phyloP scores from a whole-genome alignment of 139 green algal species.

The Volvox reticuliferus region DNA sequence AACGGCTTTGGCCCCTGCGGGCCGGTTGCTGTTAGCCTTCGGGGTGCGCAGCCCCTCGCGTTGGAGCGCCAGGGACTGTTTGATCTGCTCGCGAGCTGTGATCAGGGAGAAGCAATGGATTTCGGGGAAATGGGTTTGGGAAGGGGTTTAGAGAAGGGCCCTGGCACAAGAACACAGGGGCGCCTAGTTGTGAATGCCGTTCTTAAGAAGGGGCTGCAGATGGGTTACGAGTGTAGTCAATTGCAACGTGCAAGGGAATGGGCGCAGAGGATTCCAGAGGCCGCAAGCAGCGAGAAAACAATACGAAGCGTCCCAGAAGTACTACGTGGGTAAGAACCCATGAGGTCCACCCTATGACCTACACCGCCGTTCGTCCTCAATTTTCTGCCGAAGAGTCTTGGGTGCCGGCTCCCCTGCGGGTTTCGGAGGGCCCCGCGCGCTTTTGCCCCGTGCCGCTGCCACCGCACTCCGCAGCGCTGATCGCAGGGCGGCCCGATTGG shows the following conservation, averaged over 20 bases:
- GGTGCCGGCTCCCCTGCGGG: not conserved
- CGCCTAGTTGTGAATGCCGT: too few species aligned
- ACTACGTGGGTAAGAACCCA: too few species aligned
- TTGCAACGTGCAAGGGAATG: too few species aligned
- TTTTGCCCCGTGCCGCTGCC: not conserved
- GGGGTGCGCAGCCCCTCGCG: constrained; percentile 4
- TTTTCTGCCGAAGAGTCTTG: constrained; percentile 22
- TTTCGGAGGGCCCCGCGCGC: not conserved
- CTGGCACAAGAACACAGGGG: too few species aligned
- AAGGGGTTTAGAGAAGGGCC: too few species aligned
- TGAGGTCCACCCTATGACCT: not conserved
- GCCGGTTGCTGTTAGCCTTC: not conserved
- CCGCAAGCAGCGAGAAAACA: too few species aligned
- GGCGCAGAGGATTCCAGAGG: too few species aligned
- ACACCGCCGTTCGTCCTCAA: constrained; percentile 38
- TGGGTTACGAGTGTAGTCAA: too few species aligned
- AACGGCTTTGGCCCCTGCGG: not conserved
- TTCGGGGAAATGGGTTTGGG: too few species aligned
- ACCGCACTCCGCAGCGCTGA: constrained; percentile 26
- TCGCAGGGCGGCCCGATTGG: constrained; percentile 30
- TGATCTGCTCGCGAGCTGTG: constrained; percentile 21
- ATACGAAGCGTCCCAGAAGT: too few species aligned
- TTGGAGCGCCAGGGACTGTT: constrained; percentile 28
- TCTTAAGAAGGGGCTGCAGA: too few species aligned
- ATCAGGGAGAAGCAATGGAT: too few species aligned